Evolutionary conservation across 2,329 filamentous ascomycete genomes (phyloP), one percentile per base, ranked within the genome.

Genomic region (Xylariales sp.): DNA sequence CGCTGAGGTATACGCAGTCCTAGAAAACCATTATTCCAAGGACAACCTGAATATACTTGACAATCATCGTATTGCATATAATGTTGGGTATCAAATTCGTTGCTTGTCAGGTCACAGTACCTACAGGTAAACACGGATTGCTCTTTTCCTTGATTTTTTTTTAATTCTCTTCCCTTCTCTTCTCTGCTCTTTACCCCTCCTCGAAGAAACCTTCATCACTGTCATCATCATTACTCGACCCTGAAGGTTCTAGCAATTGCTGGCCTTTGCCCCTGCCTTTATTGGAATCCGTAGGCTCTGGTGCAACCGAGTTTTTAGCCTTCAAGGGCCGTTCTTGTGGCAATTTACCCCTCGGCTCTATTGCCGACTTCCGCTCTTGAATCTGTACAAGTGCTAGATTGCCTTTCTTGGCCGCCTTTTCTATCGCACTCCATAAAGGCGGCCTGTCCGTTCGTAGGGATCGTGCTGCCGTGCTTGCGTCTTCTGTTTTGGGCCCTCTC

Each of bases 361-460:
- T 53, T n/a, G 46, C 58, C 14, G 64, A 65, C 41, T 72, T 78
- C 46, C 77, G 74, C 57, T 79, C 76, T 56, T 73, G 70, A 23
- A 79, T 73, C 52, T 72, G 70, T 3, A 68, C 60, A 6, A 79
- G 73, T 71, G 70, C 72, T 45, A 59, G 67, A 16, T 68, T 72
- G 10, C 75, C 75, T 32, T 74, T 67, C 62, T 74, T 68, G 82
- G 91, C 89, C 12, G 89, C 85, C 74, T 87, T 83, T 80, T 92
- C 90, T 18, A 95, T 85, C 14, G 84, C 80, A 16, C 80, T 80
- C 92, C 92, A 94, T 82, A 94, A 86, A n/a, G 87, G 84, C 6
- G 85, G 84, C 65, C 86, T 79, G 65, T 84, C 81, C 5, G 80
- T 77, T n/a, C 80, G 80, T 16, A 88, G 75, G 3, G 82, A 77